Percentiles rank a stretch among this genome's conserved stretches.
Conservation (phyloP, 805 yeast genomes). For the Zygosaccharomyces bailii region DNA sequence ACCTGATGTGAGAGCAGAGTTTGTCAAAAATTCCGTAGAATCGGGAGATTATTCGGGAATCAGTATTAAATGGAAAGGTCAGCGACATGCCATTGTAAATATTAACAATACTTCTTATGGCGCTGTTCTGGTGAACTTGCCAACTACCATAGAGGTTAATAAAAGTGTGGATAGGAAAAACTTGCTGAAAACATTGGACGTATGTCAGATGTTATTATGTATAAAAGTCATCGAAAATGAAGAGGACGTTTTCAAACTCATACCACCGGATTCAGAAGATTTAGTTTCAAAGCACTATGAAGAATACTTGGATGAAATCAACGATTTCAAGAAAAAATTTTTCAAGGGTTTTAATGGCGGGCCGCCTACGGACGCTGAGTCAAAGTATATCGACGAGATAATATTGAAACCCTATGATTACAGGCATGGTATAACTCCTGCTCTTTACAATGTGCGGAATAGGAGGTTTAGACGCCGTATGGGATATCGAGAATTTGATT, state of each 20-base stretch:
- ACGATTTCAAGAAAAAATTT: slow-evolving; percentile 23
- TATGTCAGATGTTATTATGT: slow-evolving; percentile 80
- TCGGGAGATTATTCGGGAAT: slow-evolving; percentile 71
- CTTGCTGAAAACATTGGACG: slow-evolving; percentile 79
- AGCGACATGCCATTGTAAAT: slow-evolving; percentile 70
- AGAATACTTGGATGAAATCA: slow-evolving; percentile 30
- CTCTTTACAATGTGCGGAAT: slow-evolving; percentile 66
- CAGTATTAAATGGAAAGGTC: slow-evolving; percentile 77
- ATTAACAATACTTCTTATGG: slow-evolving; percentile 71
- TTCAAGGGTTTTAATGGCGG: slow-evolving; percentile 28
- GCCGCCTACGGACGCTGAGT: slow-evolving; percentile 29
- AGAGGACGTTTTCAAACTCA: slow-evolving; percentile 43
- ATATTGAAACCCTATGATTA: slow-evolving; percentile 36
- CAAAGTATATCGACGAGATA: slow-evolving; percentile 25
- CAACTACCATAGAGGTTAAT: slow-evolving; percentile 80
- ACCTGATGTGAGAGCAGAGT: slow-evolving; percentile 51
- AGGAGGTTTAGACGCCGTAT: slow-evolving; percentile 69
- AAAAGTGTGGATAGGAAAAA: slow-evolving; percentile 85
- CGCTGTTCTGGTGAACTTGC: slow-evolving; percentile 84
- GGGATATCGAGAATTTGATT: slow-evolving; percentile 67
- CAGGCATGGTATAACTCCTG: slow-evolving; percentile 82
- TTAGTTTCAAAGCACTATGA: slow-evolving; percentile 33
- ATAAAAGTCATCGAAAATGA: slow-evolving; percentile 50
- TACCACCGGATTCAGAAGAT: slow-evolving; percentile 44
- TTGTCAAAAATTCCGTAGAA: slow-evolving; percentile 71